phyloP scores from a whole-genome alignment of 2,329 filamentous ascomycete species.

The Orbilia javanica region DNA sequence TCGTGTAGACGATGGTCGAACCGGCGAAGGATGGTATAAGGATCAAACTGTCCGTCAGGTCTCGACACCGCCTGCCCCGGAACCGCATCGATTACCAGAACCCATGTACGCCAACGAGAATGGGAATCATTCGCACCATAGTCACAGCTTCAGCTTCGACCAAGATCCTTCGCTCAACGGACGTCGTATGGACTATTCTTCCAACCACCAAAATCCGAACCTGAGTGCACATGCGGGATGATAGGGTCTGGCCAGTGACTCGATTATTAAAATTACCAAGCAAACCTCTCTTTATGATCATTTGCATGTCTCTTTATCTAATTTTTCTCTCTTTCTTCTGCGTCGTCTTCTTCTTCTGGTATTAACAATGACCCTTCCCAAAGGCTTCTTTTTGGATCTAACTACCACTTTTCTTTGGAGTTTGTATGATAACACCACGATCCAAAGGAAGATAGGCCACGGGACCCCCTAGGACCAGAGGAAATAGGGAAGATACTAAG shows the following conservation, averaged over 20 bases:
- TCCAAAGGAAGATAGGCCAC: constrained; percentile 18
- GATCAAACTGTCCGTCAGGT: constrained; percentile 87
- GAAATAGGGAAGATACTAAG: neutral
- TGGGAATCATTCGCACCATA: constrained; percentile 54
- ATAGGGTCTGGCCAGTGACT: neutral
- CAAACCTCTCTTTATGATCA: constrained; percentile 19
- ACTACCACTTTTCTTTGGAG: constrained; percentile 8
- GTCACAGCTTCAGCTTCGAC: constrained; percentile 56
- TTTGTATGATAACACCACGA: constrained; percentile 42
- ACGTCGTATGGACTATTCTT: constrained; percentile 49
- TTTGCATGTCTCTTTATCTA: constrained; percentile 21
- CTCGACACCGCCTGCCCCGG: constrained; percentile 69
- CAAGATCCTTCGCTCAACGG: constrained; percentile 35
- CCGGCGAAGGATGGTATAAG: constrained; percentile 78
- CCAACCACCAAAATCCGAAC: constrained; percentile 46
- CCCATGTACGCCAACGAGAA: constrained; percentile 64
- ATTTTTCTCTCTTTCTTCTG: too few relatives aligned
- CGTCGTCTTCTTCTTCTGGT: constrained; percentile 9
- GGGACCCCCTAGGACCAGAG: neutral
- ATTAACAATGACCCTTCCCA: constrained; percentile 5
- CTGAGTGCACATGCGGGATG: constrained; percentile 45
- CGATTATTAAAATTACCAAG: neutral
- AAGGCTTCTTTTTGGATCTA: constrained; percentile 16
- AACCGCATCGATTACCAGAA: constrained; percentile 66
- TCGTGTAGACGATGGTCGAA: constrained; percentile 86